These are phyloP conservation scores for Clarireedia hainanense DNA, from an alignment of 2,329 filamentous ascomycete species.

Conservation along the genomic window DNA sequence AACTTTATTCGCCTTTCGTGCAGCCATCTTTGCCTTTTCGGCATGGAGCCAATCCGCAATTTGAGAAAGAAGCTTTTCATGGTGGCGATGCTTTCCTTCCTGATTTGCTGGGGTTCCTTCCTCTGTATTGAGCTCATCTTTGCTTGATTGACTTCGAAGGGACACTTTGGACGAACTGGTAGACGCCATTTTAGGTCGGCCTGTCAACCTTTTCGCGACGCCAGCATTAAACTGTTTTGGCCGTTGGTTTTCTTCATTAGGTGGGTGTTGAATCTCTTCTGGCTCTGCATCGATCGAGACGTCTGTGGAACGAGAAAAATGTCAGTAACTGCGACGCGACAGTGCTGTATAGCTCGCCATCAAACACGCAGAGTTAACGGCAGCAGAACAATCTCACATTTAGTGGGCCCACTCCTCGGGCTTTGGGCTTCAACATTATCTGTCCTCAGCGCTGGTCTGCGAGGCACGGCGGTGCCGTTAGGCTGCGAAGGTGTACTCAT, in stretches of 20 bases:
- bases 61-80: conserved; percentile 58
- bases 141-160: conserved; percentile 18
- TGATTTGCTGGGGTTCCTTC: conserved; percentile 10
- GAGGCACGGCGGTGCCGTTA: conserved; percentile 1
- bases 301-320: conserved; percentile 4
- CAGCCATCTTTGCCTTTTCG: conserved; percentile 61
- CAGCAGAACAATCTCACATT: conserved; percentile 17
- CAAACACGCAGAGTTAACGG: no score
- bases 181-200: conserved; percentile 17
- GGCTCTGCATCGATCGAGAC: conserved; percentile 27
- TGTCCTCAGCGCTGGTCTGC: conserved; percentile 5
- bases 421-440: conserved; percentile 14
- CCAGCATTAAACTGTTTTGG: conserved; percentile 23
- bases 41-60: conserved; percentile 77
- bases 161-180: conserved; percentile 19
- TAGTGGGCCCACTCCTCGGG: conserved; percentile 21
- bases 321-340: no score
- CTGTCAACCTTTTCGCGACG: conserved; percentile 21
- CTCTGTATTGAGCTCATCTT: conserved; percentile 18
- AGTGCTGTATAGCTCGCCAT: no score
- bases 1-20: conserved; percentile 41
- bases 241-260: conserved; percentile 17
- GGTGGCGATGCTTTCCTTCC: conserved; percentile 23
- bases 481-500: conserved; percentile 3
- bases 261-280: conserved; percentile 14